Evolutionary conservation across 2,329 filamentous ascomycete genomes (phyloP), one percentile per base, ranked within the genome.

Genomic region (Biscogniauxia marginata): DNA sequence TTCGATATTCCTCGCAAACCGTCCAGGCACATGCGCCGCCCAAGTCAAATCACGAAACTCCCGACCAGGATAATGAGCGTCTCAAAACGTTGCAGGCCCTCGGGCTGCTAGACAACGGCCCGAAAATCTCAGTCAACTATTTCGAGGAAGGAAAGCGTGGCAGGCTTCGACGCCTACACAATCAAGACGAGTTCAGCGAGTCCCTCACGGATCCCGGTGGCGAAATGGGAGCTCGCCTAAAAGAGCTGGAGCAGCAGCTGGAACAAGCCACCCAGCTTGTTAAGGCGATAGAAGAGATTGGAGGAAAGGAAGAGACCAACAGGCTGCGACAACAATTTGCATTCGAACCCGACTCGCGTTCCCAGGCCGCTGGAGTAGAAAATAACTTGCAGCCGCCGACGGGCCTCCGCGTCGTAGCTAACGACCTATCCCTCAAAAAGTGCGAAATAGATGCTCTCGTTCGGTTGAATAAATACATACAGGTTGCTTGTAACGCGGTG

Each of bases 91-190:
- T 72, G 16, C 55, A 64, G 45, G 34, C 62, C 3, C 57, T 72
- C 2, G 70, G 70, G 7, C 65, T 74, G 8, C 49, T 67, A 6
- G 60, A 59, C 25, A 60, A 66, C 7, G 54, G 52, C 9, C 55
- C 60, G 45, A 61, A 65, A 54, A 46, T 66, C 6, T 60, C 71
- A 2, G 72, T 82, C 9, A 73, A 75, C 7, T 82, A 75, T 63
- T 84, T 80, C 58, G 79, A 84, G 53, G 76, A 82, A 63, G 73
- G 73, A 13, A 70, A 71, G 3, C 61, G 68, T 25, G 75, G 75
- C 24, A 63, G 65, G 7, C 62, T 78, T 11, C 73, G 67, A 16
- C 73, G 74, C 59, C 67, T 82, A 18, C 60, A 63, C 8, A 63
- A 71, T 55, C 69, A 75, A 49, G 69, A 75, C n/a, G 74, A 73